These are phyloP conservation scores for Serendipita sp. DNA, from an alignment of 768 basidiomycete genomes.

Conservation along the genomic window DNA sequence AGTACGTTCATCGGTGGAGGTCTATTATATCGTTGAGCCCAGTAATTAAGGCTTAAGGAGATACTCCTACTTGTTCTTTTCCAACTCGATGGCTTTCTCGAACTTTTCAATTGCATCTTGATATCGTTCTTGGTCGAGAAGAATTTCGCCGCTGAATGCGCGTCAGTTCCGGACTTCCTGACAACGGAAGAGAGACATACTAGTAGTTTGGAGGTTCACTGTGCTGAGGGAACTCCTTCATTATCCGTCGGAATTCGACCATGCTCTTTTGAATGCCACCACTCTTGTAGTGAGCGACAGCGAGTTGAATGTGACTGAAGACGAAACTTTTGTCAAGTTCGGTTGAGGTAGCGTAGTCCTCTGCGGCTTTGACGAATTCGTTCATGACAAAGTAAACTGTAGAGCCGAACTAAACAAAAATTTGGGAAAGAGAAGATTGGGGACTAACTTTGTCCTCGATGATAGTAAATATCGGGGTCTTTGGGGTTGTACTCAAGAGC, in stretches of 20 bases:
- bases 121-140: constrained; percentile 78
- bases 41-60: neutral
- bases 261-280: constrained; percentile 65
- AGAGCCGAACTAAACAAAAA: neutral
- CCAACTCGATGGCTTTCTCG: constrained; percentile 78
- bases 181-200: constrained; percentile 29
- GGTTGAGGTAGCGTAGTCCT: constrained; percentile 84
- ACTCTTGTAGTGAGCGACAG: constrained; percentile 91
- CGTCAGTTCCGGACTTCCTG: neutral
- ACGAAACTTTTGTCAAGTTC: constrained; percentile 76
- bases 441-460: constrained; percentile 78
- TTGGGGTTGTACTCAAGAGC: constrained; percentile 67
- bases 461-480: constrained; percentile 96
- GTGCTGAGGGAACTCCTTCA: constrained; percentile 68
- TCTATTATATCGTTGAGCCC: constrained; percentile 10
- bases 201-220: constrained; percentile 94
- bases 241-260: constrained; percentile 76
- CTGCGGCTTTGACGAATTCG: constrained; percentile 69
- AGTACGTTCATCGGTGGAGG: constrained; percentile 63
- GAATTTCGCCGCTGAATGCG: constrained; percentile 55
- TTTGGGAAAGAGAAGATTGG: neutral
- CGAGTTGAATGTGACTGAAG: constrained; percentile 93
- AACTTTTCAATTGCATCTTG: constrained; percentile 84
- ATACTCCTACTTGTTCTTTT: constrained; percentile 47
- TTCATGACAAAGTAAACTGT: constrained; percentile 89